Base-by-base conservation (phyloP, 441 rosid species). In the Mallotus japonicus region DNA sequence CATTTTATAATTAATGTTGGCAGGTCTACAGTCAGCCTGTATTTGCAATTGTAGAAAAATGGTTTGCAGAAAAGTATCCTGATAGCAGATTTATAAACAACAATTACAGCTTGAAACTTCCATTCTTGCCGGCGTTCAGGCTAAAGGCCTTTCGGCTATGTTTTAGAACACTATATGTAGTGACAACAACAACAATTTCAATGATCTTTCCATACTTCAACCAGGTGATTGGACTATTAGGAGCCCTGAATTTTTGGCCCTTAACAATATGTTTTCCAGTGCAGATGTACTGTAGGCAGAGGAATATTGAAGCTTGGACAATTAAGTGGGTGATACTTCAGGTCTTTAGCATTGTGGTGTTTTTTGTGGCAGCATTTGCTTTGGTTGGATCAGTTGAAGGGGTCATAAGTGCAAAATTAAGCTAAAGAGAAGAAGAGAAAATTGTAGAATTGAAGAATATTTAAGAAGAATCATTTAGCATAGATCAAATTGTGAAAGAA, bases 171-270 rank as follows among this genome's bases (percentile, higher is more conserved):
- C 17, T 32, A 3, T 85, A 84, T 0, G 91, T 83, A 4, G 20
- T 67, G 10, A 69, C 80, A 4, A 80, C 85, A 2, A 83, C 84
- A 0, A 76, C 24, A 0, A 63, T 84, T 8, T 77, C 91, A 1
- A 65, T 83, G 64, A 42, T 73, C 7, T 87, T 87, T 80, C 89
- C 91, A 3, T 83, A 0, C 82, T 87, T 87, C 85, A 87, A 87
- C 76, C 83, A 87, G 73, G 84, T 84, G 22, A 44, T 87, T 11
- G 89, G 87, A 42, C 53, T 83, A 42, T 50, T 86, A 14, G 91
- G 89, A 63, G 87, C 79, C 12, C 32, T 86, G 9, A 82, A 65
- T 15, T 87, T 84, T 51, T 87, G 87, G 87, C 88, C 88, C 6
- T 67, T 87, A 16, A 32, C 81, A 0, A 80, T 84, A 71, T 83